Evolutionary conservation across 2,329 filamentous ascomycete genomes (phyloP).

Genomic region (Ceratocystis albifundus): DNA sequence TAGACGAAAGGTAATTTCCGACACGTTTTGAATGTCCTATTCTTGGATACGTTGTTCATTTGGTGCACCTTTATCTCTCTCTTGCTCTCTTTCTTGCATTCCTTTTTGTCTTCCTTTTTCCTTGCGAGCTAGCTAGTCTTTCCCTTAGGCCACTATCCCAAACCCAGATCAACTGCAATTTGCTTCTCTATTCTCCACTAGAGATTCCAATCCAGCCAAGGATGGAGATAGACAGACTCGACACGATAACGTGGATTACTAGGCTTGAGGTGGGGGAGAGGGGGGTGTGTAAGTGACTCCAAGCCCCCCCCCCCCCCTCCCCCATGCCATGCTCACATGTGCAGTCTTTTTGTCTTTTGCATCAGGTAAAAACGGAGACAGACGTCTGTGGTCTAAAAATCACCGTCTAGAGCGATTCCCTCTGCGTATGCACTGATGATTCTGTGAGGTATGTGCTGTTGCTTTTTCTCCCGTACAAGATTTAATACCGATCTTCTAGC

Average conservation of each 20-base stretch:
- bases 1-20: conserved; percentile 7
- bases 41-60: too few species aligned
- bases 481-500: conserved; percentile 12
- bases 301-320: too few species aligned
- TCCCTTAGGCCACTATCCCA: not conserved
- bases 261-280: not conserved
- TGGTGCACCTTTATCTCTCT: not conserved
- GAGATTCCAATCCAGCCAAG: not conserved
- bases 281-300: not conserved
- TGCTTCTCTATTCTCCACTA: not conserved
- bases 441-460: not conserved
- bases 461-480: not conserved
- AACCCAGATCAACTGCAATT: conserved; percentile 6
- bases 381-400: not conserved
- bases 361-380: not conserved
- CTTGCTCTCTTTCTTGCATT: too few species aligned
- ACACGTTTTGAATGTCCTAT: conserved; percentile 11
- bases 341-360: not conserved
- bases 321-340: not conserved
- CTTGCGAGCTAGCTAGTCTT: not conserved
- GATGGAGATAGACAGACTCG: not conserved
- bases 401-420: not conserved
- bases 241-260: not conserved
- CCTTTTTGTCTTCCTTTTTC: too few species aligned
- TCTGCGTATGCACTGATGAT: not conserved